phyloP scores from a whole-genome alignment of 805 yeast genomes.

The Ogataea minuta region DNA sequence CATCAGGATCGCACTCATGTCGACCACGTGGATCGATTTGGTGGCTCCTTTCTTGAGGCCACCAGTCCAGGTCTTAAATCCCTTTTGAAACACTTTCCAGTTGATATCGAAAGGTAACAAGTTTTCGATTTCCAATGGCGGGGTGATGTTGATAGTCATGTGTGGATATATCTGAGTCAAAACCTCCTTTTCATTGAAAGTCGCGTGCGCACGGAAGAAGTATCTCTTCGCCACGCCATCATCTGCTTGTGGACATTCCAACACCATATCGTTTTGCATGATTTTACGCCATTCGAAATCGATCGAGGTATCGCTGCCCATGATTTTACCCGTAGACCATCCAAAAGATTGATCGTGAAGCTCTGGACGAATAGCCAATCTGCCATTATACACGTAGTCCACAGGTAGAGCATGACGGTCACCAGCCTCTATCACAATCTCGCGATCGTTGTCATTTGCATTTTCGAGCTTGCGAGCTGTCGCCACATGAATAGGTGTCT shows the following conservation, averaged over 20 bases:
- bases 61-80: slow-evolving; percentile 65
- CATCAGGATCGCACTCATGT: slow-evolving; percentile 66
- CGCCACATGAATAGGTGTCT: slow-evolving; percentile 50
- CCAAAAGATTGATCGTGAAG: slow-evolving; percentile 47
- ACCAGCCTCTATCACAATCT: slow-evolving; percentile 52
- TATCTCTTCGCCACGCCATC: slow-evolving; percentile 35
- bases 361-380: slow-evolving; percentile 61
- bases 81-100: slow-evolving; percentile 75
- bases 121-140: slow-evolving; percentile 86
- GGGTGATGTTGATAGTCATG: slow-evolving; percentile 69
- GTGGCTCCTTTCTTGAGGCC: slow-evolving; percentile 60
- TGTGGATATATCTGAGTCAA: slow-evolving; percentile 79
- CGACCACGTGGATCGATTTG: slow-evolving; percentile 78
- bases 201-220: slow-evolving; percentile 72
- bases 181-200: slow-evolving; percentile 64
- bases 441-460: slow-evolving; percentile 30
- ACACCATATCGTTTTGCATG: slow-evolving; percentile 45
- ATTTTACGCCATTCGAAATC: slow-evolving; percentile 64
- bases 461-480: slow-evolving; percentile 32
- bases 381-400: slow-evolving; percentile 56
- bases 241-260: slow-evolving; percentile 55
- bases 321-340: slow-evolving; percentile 59
- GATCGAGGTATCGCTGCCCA: slow-evolving; percentile 16
- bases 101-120: slow-evolving; percentile 77
- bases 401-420: slow-evolving; percentile 70